A percentile compares a stretch with the other conserved stretches of the same genome.
Evolutionary conservation across 2,329 filamentous ascomycete genomes (phyloP).

Genomic region (Fusarium napiforme): DNA sequence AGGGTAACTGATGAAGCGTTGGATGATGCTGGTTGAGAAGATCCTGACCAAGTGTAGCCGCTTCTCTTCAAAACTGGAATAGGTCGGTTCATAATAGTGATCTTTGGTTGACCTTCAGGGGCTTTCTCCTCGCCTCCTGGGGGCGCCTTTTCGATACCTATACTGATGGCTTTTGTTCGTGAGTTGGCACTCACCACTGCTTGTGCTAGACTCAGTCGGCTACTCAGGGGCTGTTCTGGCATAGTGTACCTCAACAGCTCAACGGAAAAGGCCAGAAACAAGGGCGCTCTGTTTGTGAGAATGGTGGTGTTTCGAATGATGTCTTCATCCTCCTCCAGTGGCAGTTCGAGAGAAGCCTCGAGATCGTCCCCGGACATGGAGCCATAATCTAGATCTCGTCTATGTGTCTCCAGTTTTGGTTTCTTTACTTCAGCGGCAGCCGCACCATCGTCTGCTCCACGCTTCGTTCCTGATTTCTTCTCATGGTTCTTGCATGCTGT

Average conservation of each 20-base stretch:
- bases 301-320: slow-evolving; percentile 68
- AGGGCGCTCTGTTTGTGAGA: slow-evolving; percentile 82
- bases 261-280: slow-evolving; percentile 84
- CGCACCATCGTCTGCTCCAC: slow-evolving; percentile 40
- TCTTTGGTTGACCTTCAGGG: slow-evolving; percentile 78
- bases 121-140: slow-evolving; percentile 77
- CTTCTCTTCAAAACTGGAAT: slow-evolving; percentile 80
- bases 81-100: slow-evolving; percentile 78
- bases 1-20: slow-evolving; percentile 28
- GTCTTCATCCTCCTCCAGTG: slow-evolving; percentile 67
- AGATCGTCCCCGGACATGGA: slow-evolving; percentile 65
- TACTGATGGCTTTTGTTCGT: slow-evolving; percentile 76
- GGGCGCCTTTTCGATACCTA: slow-evolving; percentile 75
- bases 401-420: slow-evolving; percentile 49
- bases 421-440: slow-evolving; percentile 44
- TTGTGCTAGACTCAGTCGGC: slow-evolving; percentile 82
- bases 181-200: slow-evolving; percentile 86
- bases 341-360: slow-evolving; percentile 71
- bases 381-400: slow-evolving; percentile 51
- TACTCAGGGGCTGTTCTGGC: slow-evolving; percentile 87
- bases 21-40: slow-evolving; percentile 30
- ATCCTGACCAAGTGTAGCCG: slow-evolving; percentile 67
- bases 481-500: slow-evolving; percentile 65
- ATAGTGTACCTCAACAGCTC: slow-evolving; percentile 81
- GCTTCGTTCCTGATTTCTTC: slow-evolving; percentile 52